Evolutionary conservation across 2,329 filamentous ascomycete species (phyloP).

Genomic region (Apiospora pterosperma): DNA sequence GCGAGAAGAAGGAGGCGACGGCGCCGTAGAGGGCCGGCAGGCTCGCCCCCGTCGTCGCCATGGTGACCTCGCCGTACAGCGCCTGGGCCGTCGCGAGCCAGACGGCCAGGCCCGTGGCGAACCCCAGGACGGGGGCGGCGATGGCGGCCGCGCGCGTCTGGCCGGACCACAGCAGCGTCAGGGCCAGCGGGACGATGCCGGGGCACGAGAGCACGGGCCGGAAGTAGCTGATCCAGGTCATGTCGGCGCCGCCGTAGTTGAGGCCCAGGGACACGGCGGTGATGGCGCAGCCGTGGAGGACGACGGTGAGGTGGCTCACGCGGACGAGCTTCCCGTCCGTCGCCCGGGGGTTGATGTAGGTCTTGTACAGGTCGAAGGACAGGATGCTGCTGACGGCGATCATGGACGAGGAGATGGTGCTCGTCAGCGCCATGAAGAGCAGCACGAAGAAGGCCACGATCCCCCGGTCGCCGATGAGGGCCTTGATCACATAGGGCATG

Average conservation of each 20-base stretch:
- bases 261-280: conserved; percentile 43
- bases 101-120: conserved; percentile 37
- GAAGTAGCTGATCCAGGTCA: conserved; percentile 38
- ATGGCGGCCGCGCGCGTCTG: conserved; percentile 39
- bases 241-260: conserved; percentile 45
- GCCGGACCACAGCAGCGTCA: conserved; percentile 41
- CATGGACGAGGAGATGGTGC: conserved; percentile 45
- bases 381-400: conserved; percentile 49
- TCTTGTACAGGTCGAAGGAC: conserved; percentile 47
- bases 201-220: conserved; percentile 22
- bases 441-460: conserved; percentile 42
- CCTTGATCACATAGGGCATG: conserved; percentile 42
- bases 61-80: conserved; percentile 35
- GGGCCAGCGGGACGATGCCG: conserved; percentile 39
- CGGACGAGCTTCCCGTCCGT: conserved; percentile 37
- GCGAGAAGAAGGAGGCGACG: conserved; percentile 41
- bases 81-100: conserved; percentile 39
- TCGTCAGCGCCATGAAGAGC: conserved; percentile 49
- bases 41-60: conserved; percentile 35
- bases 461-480: conserved; percentile 38
- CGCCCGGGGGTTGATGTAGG: conserved; percentile 44
- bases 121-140: conserved; percentile 35
- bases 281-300: conserved; percentile 45
- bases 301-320: conserved; percentile 43
- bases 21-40: conserved; percentile 42